A percentile compares a stretch with the other conserved stretches of the same genome.
Conservation (phyloP, 345 rosid species). For the Firmiana major region DNA sequence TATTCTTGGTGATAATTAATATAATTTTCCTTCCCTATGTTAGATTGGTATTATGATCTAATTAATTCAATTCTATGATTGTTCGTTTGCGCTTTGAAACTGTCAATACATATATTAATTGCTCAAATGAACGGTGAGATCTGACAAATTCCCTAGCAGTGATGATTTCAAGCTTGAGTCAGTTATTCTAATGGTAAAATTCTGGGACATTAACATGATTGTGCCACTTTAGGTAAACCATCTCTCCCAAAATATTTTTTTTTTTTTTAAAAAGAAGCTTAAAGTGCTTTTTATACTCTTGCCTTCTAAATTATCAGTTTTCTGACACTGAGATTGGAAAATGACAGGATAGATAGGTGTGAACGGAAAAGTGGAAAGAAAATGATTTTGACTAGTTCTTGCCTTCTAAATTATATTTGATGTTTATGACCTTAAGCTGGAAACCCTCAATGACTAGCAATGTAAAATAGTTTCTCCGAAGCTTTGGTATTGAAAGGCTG, state of each 20-base stretch:
- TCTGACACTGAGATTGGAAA: too few relatives aligned
- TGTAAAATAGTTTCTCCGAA: neutral
- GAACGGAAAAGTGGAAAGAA: too few relatives aligned
- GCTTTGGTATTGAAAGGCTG: neutral
- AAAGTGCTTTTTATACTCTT: neutral
- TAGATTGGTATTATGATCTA: neutral
- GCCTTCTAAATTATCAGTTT: neutral
- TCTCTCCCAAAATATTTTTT: neutral
- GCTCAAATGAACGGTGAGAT: neutral
- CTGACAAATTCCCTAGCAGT: neutral
- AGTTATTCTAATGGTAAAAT: neutral
- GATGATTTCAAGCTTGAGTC: neutral
- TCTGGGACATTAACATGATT: neutral
- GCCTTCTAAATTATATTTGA: too few relatives aligned
- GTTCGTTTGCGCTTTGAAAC: neutral
- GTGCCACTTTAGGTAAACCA: neutral
- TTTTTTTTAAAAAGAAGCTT: neutral
- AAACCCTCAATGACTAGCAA: neutral
- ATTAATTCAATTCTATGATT: neutral
- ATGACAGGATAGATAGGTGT: too few relatives aligned
- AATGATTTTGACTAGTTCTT: too few relatives aligned
- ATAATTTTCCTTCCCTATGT: neutral
- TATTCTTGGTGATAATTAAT: neutral
- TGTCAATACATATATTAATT: neutral
- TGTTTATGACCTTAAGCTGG: neutral